A percentile compares a stretch with the other conserved stretches of the same genome.
phyloP scores from a whole-genome alignment of 2,329 filamentous ascomycete species.

The Pezicula neosporulosa region DNA sequence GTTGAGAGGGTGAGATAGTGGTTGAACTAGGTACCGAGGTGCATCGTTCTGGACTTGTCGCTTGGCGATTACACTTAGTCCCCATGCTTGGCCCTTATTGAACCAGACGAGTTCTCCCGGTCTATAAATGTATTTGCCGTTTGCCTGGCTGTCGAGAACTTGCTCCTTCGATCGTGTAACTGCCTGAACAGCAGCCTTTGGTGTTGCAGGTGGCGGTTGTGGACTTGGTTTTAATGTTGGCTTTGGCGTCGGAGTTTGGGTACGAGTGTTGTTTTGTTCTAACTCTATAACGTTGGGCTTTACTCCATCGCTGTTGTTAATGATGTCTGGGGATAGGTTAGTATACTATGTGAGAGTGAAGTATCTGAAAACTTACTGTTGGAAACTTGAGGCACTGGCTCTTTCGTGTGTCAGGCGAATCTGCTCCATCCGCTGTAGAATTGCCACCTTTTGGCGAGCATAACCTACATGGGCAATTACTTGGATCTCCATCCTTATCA shows the following conservation, averaged over 20 bases:
- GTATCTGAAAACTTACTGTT: too few relatives aligned
- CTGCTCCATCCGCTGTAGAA: conserved; percentile 32
- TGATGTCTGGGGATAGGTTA: too few relatives aligned
- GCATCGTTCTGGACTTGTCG: conserved; percentile 35
- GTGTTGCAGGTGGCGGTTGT: background rate
- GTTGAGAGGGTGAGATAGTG: conserved; percentile 41
- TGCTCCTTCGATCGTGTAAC: conserved; percentile 41
- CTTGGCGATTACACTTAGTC: conserved; percentile 46
- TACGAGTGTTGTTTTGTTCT: background rate
- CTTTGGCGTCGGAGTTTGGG: background rate
- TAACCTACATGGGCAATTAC: conserved; percentile 54
- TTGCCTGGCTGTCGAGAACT: conserved; percentile 41
- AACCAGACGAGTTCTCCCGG: conserved; percentile 56
- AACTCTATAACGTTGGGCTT: too few relatives aligned
- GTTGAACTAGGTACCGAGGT: conserved; percentile 41
- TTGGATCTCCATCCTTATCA: conserved; percentile 45
- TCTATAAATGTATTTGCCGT: conserved; percentile 44
- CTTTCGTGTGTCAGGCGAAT: background rate
- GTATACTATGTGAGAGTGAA: too few relatives aligned
- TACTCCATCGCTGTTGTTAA: too few relatives aligned
- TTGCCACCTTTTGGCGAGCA: conserved; percentile 47
- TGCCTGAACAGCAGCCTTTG: conserved; percentile 16
- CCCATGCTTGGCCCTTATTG: conserved; percentile 47
- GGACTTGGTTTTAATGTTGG: conserved; percentile 1
- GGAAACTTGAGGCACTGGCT: conserved; percentile 6